A percentile compares a stretch with the other conserved stretches of the same genome.
These are phyloP conservation scores for Volutella citrinella DNA, from an alignment of 2,329 filamentous ascomycete genomes.

Conservation along the genomic window DNA sequence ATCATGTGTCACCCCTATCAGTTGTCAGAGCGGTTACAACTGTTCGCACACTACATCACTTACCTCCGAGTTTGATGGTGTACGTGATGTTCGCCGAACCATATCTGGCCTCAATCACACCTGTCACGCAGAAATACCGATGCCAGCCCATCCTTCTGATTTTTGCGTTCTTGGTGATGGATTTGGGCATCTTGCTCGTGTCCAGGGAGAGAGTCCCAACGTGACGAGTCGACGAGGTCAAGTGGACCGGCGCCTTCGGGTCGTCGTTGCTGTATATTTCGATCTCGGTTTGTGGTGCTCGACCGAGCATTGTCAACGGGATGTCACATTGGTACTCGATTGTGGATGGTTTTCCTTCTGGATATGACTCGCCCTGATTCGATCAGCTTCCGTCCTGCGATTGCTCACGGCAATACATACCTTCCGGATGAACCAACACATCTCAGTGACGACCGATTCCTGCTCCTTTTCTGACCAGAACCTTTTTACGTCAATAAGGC, in stretches of 20 bases:
- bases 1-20: constrained; percentile 35
- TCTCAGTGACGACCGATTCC: constrained; percentile 33
- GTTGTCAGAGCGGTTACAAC: too few species aligned
- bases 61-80: constrained; percentile 35
- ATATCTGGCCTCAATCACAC: constrained; percentile 36
- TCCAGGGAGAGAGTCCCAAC: constrained; percentile 36
- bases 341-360: constrained; percentile 31
- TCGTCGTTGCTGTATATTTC: constrained; percentile 36
- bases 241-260: constrained; percentile 27
- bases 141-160: constrained; percentile 33
- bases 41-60: constrained; percentile 3
- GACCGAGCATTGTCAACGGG: constrained; percentile 32
- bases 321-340: constrained; percentile 39
- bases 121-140: constrained; percentile 35
- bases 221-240: constrained; percentile 25
- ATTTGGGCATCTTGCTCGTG: constrained; percentile 30
- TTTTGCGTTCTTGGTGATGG: constrained; percentile 28
- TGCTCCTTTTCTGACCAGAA: constrained; percentile 38
- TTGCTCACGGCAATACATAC: constrained; percentile 16
- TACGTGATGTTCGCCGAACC: constrained; percentile 39
- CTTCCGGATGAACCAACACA: constrained; percentile 40
- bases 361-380: constrained; percentile 35
- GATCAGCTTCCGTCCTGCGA: constrained; percentile 3
- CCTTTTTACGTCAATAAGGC: too few species aligned
- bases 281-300: constrained; percentile 35